Base-by-base conservation (phyloP, 2,329 filamentous ascomycete species). In the Pseudogymnoascus destructans region DNA sequence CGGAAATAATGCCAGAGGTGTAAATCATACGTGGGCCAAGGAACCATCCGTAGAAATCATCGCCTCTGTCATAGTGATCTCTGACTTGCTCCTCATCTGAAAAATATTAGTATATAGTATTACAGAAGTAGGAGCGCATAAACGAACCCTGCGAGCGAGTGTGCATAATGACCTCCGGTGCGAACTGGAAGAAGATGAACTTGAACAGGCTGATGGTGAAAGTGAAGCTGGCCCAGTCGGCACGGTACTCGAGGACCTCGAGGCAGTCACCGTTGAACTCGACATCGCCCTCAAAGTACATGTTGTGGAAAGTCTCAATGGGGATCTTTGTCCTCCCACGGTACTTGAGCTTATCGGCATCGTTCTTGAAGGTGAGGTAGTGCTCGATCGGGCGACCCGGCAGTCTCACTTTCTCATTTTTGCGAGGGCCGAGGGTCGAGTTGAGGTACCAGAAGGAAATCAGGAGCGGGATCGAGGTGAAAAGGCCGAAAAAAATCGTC, bases 21-120 rank as follows among this genome's bases (percentile, higher is more conserved):
- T 97, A 97, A 74, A 97, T 89, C 93, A 97, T 98, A 70, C 92
- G 91, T 60, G 92, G 92, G 62, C 93, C 93, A 63, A 97, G 82
- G 80, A 97, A 97, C 90, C 91, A 98, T 71, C 83, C 86, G 78
- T 98, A 98, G 76, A 96, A 95, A 74, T 97, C 93, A 72, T 98
- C 90, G 70, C 93, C 93, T 64, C 90, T 86, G 79, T 97, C 93
- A 74, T 98, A 98, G 77, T 96, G 90, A 73, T 91, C 89, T 70
- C 91, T 89, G 59, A 97, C 91, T 76, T 97, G 93, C 74, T 97
- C 92, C 80, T 96, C 91, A 66, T 97, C 92, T 89, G 64, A 33
- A 49, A 55, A 10, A 38, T 65, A 74, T 66, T 60, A 60, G 17
- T 40, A 19, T 35, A 38, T 23, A 11, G 46, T 23, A 38, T 15